Evolutionary conservation across 345 rosid genomes (phyloP).

Genomic region (Eucalyptus melliodora): DNA sequence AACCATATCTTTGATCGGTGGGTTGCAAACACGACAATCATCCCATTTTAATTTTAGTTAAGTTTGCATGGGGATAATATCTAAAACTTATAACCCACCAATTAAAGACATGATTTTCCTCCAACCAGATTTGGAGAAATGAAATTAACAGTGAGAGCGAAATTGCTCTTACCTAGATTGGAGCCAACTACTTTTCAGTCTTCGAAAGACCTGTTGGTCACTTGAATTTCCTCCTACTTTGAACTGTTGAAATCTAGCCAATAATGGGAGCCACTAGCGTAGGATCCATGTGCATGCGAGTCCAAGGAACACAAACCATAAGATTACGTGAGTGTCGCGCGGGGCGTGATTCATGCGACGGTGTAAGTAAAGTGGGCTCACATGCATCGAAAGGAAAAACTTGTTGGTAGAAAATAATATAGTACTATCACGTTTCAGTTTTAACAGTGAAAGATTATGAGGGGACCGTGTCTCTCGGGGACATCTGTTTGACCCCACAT

Average conservation of each 20-base stretch:
- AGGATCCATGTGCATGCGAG: neutral
- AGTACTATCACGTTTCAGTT: neutral
- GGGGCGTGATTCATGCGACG: neutral
- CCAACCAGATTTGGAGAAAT: neutral
- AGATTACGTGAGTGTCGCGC: neutral
- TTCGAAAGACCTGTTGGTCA: neutral
- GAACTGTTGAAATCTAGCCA: neutral
- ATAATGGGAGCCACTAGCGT: neutral
- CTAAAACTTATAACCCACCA: neutral
- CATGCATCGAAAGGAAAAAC: neutral
- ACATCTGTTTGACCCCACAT: neutral
- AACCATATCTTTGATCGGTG: neutral
- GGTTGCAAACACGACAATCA: neutral
- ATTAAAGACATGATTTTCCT: neutral
- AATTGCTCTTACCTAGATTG: neutral
- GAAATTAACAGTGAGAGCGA: neutral
- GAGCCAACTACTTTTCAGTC: neutral
- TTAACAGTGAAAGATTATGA: neutral
- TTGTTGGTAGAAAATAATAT: neutral
- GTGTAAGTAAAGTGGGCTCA: neutral
- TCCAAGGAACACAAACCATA: neutral
- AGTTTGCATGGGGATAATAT: neutral
- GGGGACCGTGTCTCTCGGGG: neutral
- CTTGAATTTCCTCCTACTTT: neutral
- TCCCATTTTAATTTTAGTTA: neutral